phyloP scores from a whole-genome alignment of 352 stramenopile species.

The Phytophthora hibernalis region DNA sequence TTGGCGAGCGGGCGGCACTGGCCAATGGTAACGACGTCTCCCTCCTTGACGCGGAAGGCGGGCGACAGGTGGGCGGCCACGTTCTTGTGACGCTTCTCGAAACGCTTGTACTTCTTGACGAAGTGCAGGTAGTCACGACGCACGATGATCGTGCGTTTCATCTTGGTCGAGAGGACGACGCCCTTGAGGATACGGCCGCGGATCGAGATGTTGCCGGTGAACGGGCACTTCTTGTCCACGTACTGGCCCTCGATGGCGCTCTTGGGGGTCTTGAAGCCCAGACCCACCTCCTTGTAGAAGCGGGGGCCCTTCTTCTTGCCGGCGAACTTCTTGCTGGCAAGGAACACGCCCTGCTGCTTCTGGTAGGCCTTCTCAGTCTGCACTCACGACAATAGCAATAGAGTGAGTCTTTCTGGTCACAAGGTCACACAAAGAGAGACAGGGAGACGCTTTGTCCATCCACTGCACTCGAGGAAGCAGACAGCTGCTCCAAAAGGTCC shows the following conservation, averaged over 20 bases:
- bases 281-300: constrained; percentile 97
- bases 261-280: constrained; percentile 99
- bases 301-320: constrained; percentile 95
- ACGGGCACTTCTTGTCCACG: constrained; percentile 99
- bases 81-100: constrained; percentile 99
- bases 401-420: constrained; percentile 5
- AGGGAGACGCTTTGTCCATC: constrained; percentile 9
- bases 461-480: constrained; percentile 23
- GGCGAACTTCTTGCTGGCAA: constrained; percentile 96
- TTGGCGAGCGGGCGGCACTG: constrained; percentile 99
- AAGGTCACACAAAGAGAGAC: background rate
- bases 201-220: constrained; percentile 99
- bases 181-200: constrained; percentile 98
- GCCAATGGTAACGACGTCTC: constrained; percentile 99
- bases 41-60: constrained; percentile 98
- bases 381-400: constrained; percentile 11
- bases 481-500: constrained; percentile 26
- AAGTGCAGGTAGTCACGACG: constrained; percentile 99
- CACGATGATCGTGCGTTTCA: constrained; percentile 99
- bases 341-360: constrained; percentile 99
- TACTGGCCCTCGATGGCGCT: constrained; percentile 95
- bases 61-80: constrained; percentile 98
- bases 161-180: constrained; percentile 99
- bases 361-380: constrained; percentile 99
- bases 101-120: constrained; percentile 99